These are phyloP conservation scores for Phytopythium chamaehyphon DNA, from an alignment of 352 stramenopile genomes.

Conservation along the genomic window DNA sequence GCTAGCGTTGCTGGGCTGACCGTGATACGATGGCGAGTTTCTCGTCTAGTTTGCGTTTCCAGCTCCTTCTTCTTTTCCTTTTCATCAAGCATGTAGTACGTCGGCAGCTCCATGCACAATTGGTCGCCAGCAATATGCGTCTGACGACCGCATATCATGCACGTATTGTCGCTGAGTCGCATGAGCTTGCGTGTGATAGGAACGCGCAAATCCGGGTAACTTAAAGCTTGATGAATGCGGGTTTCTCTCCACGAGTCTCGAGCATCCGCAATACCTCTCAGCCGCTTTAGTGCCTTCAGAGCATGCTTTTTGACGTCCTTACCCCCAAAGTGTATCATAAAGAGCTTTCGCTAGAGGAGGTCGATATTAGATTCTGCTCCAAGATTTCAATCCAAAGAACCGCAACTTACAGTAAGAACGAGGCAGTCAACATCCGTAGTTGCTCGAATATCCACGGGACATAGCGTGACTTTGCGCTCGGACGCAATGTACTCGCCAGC, in stretches of 20 bases:
- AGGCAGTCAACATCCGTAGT: slow-evolving; percentile 69
- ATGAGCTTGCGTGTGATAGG: slow-evolving; percentile 83
- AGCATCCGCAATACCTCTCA: slow-evolving; percentile 46
- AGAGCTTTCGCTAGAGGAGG: slow-evolving; percentile 56
- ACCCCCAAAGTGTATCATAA: slow-evolving; percentile 59
- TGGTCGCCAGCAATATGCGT: slow-evolving; percentile 75
- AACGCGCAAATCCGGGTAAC: slow-evolving; percentile 64
- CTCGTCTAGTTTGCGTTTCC: slow-evolving; percentile 27
- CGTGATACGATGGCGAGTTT: slow-evolving; percentile 54
- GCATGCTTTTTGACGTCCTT: slow-evolving; percentile 69
- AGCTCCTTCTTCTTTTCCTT: slow-evolving; percentile 47
- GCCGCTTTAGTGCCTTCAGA: slow-evolving; percentile 28
- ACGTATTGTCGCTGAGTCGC: slow-evolving; percentile 74
- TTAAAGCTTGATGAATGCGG: slow-evolving; percentile 60
- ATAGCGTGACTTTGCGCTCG: slow-evolving; percentile 65
- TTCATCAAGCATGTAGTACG: slow-evolving; percentile 66
- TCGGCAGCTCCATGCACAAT: slow-evolving; percentile 71
- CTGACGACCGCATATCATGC: slow-evolving; percentile 63
- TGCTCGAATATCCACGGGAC: slow-evolving; percentile 69
- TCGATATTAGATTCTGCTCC: neutral
- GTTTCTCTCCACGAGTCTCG: slow-evolving; percentile 75
- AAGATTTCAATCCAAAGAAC: neutral
- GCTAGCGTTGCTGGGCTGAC: slow-evolving; percentile 14
- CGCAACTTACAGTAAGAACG: slow-evolving; percentile 54
- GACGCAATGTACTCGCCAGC: slow-evolving; percentile 71